phyloP scores from a whole-genome alignment of 1,284 basidiomycete species.

The Ustilago shanxiensis region DNA sequence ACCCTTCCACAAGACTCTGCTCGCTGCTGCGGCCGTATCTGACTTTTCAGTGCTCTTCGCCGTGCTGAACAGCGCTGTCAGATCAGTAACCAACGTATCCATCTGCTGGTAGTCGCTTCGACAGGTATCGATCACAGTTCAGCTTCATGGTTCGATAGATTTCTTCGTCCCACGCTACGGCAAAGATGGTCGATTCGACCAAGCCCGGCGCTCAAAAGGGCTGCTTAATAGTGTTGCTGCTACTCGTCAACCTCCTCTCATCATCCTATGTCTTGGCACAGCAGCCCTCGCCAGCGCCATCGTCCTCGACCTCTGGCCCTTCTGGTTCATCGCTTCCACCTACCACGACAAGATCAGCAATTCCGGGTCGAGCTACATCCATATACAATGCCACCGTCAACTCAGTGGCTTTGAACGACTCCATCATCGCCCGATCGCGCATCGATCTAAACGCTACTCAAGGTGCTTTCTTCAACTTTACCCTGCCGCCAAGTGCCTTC shows the following conservation, averaged over 20 bases:
- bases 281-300: constrained; percentile 17
- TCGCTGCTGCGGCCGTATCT: background rate
- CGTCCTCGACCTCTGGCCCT: constrained; percentile 11
- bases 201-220: background rate
- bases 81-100: background rate
- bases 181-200: background rate
- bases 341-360: constrained; percentile 31
- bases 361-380: constrained; percentile 38
- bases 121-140: background rate
- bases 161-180: background rate
- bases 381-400: constrained; percentile 34
- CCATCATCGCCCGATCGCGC: constrained; percentile 44
- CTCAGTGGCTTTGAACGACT: constrained; percentile 55
- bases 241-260: constrained; percentile 2
- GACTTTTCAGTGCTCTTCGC: too few species aligned
- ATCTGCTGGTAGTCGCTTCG: background rate
- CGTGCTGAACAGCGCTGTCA: too few species aligned
- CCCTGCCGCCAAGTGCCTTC: constrained; percentile 32
- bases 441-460: constrained; percentile 33
- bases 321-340: constrained; percentile 10
- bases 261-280: constrained; percentile 16
- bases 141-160: background rate
- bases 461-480: constrained; percentile 58
- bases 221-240: background rate
- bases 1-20: background rate